Base-by-base conservation (phyloP, 306 rosid genomes). In the Fragaria iinumae region DNA sequence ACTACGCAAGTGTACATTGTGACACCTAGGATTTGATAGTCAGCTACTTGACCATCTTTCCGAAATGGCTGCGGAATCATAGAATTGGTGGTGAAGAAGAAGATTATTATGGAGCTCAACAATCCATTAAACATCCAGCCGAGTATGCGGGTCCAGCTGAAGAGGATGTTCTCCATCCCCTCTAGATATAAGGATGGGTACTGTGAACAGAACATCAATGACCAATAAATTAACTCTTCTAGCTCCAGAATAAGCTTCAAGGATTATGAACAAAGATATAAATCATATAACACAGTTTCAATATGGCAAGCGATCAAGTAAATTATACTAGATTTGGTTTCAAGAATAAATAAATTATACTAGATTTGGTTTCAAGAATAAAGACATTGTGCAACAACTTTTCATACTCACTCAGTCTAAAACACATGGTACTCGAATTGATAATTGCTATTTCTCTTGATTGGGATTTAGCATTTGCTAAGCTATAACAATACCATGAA, bases 111-210 rank as follows among this genome's bases (percentile, higher is more conserved):
- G 55, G 98, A 93, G 84, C 90, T 87, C 50, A 93, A 53, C 34
- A 90, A 79, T 43, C 98, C 97, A 3, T 91, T 91, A 16, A 82
- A 27, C 92, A 93, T 89, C 96, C 98, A 93, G 27, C 98, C 97
- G 2, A 87, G 79, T 36, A 91, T 91, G 34, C 96, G 86, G 20
- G 76, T 68, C 98, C 98, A 93, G 81, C 89, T 90, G 91, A 93
- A 93, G 86, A 91, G 98, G 36, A 75, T 71, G 84, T 87, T 87
- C 62, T 91, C 84, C 59, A 88, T 88, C 82, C 98, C 98, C 74
- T 91, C 98, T 17, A 68, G 87, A 75, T 93, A 93, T 79, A 91
- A 72, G 74, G 76, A 52, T 4, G 97, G 92, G 76, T 90, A 74
- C 98, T 93, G 89, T 73, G 71, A 55, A 82, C 48, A 80, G 36